These are phyloP conservation scores for Phytophthora uliginosa DNA, from an alignment of 352 stramenopile species.

Conservation along the genomic window DNA sequence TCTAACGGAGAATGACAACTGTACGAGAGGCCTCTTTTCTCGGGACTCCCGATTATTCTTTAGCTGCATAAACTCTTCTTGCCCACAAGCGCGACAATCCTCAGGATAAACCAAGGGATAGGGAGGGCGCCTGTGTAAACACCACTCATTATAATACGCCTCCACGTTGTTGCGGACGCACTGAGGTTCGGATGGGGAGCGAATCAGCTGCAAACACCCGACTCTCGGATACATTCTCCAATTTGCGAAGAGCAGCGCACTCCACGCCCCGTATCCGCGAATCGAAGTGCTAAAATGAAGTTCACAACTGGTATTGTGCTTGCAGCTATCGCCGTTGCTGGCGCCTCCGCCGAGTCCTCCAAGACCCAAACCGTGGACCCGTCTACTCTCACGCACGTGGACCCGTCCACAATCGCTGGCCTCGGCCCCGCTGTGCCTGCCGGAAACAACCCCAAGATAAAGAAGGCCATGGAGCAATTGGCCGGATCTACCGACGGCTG, in stretches of 20 bases:
- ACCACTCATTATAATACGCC: neutral
- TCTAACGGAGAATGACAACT: neutral
- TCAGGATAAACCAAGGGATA: neutral
- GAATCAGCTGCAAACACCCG: neutral
- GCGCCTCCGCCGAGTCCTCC: conserved; percentile 12
- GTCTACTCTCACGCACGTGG: conserved; percentile 3
- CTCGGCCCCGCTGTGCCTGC: conserved; percentile 16
- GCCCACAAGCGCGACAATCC: neutral
- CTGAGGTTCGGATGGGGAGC: neutral
- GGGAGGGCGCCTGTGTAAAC: neutral
- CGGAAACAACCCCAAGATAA: conserved; percentile 23
- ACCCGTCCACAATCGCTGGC: conserved; percentile 16
- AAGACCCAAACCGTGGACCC: conserved; percentile 19
- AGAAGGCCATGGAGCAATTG: conserved; percentile 27
- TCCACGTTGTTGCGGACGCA: neutral
- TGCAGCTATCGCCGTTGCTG: conserved; percentile 15
- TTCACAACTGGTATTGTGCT: conserved; percentile 28
- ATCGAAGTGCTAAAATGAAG: conserved; percentile 18
- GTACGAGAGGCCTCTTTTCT: neutral
- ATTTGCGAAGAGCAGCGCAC: conserved; percentile 12
- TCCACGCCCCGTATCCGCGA: neutral
- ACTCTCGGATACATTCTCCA: conserved; percentile 13
- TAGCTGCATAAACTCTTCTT: neutral
- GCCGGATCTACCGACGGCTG: neutral
- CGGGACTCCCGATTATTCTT: neutral